Evolutionary conservation across 768 basidiomycete species (phyloP), one percentile per base, ranked within the genome.

Genomic region (Mycena chlorophos): DNA sequence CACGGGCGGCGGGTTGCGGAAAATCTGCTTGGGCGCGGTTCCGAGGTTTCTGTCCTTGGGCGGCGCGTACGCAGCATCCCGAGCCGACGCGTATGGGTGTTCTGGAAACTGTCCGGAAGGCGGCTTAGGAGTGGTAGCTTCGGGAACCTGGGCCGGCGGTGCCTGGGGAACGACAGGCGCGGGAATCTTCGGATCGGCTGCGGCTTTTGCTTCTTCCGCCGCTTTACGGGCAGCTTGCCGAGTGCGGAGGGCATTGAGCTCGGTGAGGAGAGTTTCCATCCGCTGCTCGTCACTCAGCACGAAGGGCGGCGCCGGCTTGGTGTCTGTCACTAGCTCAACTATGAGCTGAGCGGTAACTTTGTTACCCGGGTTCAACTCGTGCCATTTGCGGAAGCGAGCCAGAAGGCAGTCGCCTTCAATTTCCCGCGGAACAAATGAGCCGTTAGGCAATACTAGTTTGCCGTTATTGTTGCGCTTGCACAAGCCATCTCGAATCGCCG

Each of bases 61-160:
- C 0, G 64, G 63, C 1, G 56, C 51, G n/a, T 67, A 66, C 25
- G 53, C 57, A 12, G 49, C 57, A 39, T 58, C 57, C 8, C 51
- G 55, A 27, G 55, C 60, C 3, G 16, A 16, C 2, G 56, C 29
- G 25, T 52, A 57, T 0, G 55, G 60, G 20, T 57, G 52, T 16
- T n/a, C 16, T 3, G 54, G 50, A 2, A 5, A 17, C 25, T n/a
- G 17, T 19, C n/a, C 34, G 13, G 22, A 3, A 8, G 19, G 37
- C 14, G 10, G 49, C 23, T 10, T 17, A n/a, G 29, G 22, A 4
- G 28, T 12, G 6, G 39, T 40, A 30, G 42, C 13, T 5, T 40
- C 26, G 20, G 42, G 31, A 0, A 49, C 39, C 5, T 49, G 30
- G 14, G 50, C 22, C 56, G 65, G 28, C 54, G 50, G 8, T 45